Conservation (phyloP, 768 basidiomycete genomes). For the Boletus vinaceobasis region DNA sequence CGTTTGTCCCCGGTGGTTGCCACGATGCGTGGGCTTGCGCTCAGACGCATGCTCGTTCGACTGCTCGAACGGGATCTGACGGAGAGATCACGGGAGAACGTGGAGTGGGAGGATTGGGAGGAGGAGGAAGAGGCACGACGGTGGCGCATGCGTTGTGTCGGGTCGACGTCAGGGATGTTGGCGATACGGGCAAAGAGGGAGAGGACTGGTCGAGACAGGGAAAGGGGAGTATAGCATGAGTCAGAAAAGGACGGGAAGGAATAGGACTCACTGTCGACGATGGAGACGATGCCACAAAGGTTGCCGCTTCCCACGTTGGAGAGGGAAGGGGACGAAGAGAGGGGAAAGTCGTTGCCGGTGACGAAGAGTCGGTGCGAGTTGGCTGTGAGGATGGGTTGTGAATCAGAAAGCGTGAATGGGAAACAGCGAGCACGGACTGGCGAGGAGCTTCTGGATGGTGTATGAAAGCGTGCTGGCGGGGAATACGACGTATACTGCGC, state of each 20-base stretch:
- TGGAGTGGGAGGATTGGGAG: slow-evolving; percentile 49
- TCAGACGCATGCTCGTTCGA: slow-evolving; percentile 36
- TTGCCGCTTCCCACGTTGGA: slow-evolving; percentile 37
- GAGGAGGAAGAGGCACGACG: slow-evolving; percentile 75
- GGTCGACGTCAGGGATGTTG: slow-evolving; percentile 71
- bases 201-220: slow-evolving; percentile 48
- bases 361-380: slow-evolving; percentile 80
- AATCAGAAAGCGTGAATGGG: slow-evolving; percentile 3
- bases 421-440: slow-evolving; percentile 50
- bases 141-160: slow-evolving; percentile 73
- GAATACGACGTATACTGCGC: slow-evolving; percentile 69
- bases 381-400: slow-evolving; percentile 40
- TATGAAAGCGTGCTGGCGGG: slow-evolving; percentile 62
- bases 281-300: slow-evolving; percentile 74
- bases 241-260: not conserved
- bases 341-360: slow-evolving; percentile 51
- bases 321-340: slow-evolving; percentile 47
- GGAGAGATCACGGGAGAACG: slow-evolving; percentile 32
- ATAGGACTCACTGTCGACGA: slow-evolving; percentile 65
- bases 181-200: slow-evolving; percentile 76
- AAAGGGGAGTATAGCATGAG: not conserved
- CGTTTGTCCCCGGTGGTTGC: slow-evolving; percentile 30
- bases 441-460: slow-evolving; percentile 76
- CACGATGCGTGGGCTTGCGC: slow-evolving; percentile 31
- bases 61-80: slow-evolving; percentile 43